Evolutionary conservation across 345 rosid genomes (phyloP), one percentile per base, ranked within the genome.

Genomic region (Euclidium syriacum): DNA sequence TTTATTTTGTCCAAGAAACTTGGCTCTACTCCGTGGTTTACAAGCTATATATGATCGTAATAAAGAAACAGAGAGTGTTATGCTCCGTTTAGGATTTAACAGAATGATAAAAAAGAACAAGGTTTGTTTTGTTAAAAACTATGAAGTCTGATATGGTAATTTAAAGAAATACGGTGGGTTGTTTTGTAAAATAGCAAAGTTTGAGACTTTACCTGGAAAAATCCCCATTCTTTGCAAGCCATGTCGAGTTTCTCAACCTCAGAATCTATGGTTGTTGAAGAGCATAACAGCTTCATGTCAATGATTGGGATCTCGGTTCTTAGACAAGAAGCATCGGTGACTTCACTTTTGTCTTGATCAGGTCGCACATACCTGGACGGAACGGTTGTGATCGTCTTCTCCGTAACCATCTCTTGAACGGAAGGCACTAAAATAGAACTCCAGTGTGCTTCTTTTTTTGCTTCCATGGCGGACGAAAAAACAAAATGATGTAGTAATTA

Each of bases 221-320:
- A 81, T 32, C 82, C 88, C 85, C 83, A 78, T 5, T 75, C 58
- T 62, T 46, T 74, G 59, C 87, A 80, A 18, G 87, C 81, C 11
- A 10, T 38, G 46, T 80, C 79, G 20, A 79, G 75, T 10, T 73
- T 72, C 7, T 47, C 44, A 15, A 71, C 29, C 55, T 50, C 55
- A n/a, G 63, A 39, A 4, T 51, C 47, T 18, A 33, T 19, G 6
- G 39, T 14, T 10, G 25, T 24, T 7, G 4, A 19, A 32, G 62
- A 56, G 12, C 41, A 15, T 26, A 56, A 16, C 7, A 15, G 7
- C 7, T 36, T 38, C 12, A 56, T 7, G 3, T 56, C 62, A 9
- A 56, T 23, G 19, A 56, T 14, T 6, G 59, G 59, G 9, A 54
- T 30, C 7, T 30, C 42, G 14, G 32, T 6, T 11, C 3, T 5